Percentiles rank a stretch among this genome's conserved stretches.
Evolutionary conservation across 768 basidiomycete genomes (phyloP).

Genomic region (Lentinula sp.): DNA sequence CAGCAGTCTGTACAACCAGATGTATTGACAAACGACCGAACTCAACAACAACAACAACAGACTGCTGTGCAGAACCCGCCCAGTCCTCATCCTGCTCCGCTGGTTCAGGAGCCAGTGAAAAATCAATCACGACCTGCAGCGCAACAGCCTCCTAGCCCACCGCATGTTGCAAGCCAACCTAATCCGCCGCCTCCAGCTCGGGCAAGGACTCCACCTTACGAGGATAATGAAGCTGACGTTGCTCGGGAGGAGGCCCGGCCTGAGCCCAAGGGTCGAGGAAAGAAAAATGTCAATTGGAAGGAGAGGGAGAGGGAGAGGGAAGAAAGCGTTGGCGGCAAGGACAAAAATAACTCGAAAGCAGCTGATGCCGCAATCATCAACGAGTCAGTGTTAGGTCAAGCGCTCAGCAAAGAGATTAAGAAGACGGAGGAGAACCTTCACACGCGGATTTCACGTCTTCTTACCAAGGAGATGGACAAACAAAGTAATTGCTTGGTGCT

Average conservation of each 20-base stretch:
- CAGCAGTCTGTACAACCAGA: constrained; percentile 4
- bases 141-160: constrained; percentile 7
- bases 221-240: constrained; percentile 66
- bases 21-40: background rate
- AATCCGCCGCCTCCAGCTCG: constrained; percentile 31
- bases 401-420: constrained; percentile 70
- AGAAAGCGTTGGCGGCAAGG: constrained; percentile 6
- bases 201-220: constrained; percentile 64
- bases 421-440: constrained; percentile 80
- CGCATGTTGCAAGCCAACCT: constrained; percentile 1
- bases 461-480: constrained; percentile 85
- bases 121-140: constrained; percentile 12
- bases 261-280: constrained; percentile 45
- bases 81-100: constrained; percentile 18
- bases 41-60: constrained; percentile 17
- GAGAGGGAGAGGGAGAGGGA: constrained; percentile 23
- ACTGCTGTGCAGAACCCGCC: constrained; percentile 14
- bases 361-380: constrained; percentile 32
- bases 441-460: constrained; percentile 67
- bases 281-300: constrained; percentile 57
- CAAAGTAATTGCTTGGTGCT: constrained; percentile 46
- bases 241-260: constrained; percentile 51
- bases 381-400: constrained; percentile 51
- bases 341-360: constrained; percentile 16
- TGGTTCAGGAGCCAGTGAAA: constrained; percentile 14